Percentiles rank a stretch among this genome's conserved stretches.
These are phyloP conservation scores for Penicillium sp. DNA, from an alignment of 2,329 filamentous ascomycete genomes.

Conservation along the genomic window DNA sequence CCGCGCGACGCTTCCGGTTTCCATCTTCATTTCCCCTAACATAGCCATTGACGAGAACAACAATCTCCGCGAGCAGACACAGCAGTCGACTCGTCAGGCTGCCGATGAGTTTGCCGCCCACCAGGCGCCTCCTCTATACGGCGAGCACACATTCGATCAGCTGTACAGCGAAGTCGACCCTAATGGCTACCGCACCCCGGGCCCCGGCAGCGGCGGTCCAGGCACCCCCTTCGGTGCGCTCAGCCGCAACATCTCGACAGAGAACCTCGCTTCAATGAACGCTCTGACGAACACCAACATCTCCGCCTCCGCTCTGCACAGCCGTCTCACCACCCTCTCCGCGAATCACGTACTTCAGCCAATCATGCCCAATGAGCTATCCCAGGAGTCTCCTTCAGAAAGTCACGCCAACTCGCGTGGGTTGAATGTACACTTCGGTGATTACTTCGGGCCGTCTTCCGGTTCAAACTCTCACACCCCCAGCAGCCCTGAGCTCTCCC, in stretches of 20 bases:
- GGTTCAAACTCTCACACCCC: slow-evolving; percentile 34
- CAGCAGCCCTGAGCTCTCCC: slow-evolving; percentile 38
- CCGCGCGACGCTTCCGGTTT: slow-evolving; percentile 82
- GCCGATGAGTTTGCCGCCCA: slow-evolving; percentile 55
- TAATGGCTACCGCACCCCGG: slow-evolving; percentile 74
- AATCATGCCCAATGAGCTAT: slow-evolving; percentile 19
- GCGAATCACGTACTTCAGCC: slow-evolving; percentile 25
- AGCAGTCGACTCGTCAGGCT: slow-evolving; percentile 46
- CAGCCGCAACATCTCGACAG: slow-evolving; percentile 68
- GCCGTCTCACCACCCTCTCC: slow-evolving; percentile 57
- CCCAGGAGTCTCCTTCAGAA: slow-evolving; percentile 17
- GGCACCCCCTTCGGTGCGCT: slow-evolving; percentile 72
- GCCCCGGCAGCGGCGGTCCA: slow-evolving; percentile 60
- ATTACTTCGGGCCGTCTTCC: slow-evolving; percentile 31
- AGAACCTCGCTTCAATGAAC: slow-evolving; percentile 66
- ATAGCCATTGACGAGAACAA: slow-evolving; percentile 85
- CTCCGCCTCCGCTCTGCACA: slow-evolving; percentile 63
- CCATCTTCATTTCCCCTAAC: slow-evolving; percentile 93
- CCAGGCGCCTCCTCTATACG: slow-evolving; percentile 86
- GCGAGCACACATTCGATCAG: slow-evolving; percentile 81
- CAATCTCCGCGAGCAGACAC: slow-evolving; percentile 63
- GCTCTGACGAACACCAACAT: slow-evolving; percentile 51
- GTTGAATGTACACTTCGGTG: slow-evolving; percentile 26
- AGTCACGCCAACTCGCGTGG: slow-evolving; percentile 22
- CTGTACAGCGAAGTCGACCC: slow-evolving; percentile 84